phyloP scores from a whole-genome alignment of 129 eudicot genomes.

The Solidago caesia region DNA sequence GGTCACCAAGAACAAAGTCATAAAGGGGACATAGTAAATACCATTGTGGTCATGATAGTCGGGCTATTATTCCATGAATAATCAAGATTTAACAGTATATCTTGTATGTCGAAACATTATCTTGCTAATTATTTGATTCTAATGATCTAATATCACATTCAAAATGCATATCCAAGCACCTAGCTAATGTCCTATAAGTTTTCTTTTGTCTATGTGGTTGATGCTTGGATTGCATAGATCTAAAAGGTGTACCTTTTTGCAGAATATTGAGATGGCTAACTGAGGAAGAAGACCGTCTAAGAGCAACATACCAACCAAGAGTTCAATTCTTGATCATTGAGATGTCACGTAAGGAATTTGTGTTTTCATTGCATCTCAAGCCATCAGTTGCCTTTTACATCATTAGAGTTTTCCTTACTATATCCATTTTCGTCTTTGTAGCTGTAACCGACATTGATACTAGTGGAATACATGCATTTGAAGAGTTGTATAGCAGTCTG shows the following conservation, averaged over 20 bases:
- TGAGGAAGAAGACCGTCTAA: slow-evolving; percentile 58
- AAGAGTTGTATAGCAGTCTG: slow-evolving; percentile 59
- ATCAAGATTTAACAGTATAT: too few relatives aligned
- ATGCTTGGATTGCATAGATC: neutral
- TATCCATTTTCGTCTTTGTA: slow-evolving; percentile 27
- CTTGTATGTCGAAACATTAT: neutral
- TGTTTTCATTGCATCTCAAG: neutral
- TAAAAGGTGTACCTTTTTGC: slow-evolving; percentile 21
- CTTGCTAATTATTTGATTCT: neutral
- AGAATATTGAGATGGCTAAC: slow-evolving; percentile 81
- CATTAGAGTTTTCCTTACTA: neutral
- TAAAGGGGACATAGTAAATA: too few relatives aligned
- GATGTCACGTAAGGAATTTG: slow-evolving; percentile 70
- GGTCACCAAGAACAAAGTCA: too few relatives aligned
- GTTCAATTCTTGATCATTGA: slow-evolving; percentile 71
- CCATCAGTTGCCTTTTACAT: neutral
- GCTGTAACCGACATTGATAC: slow-evolving; percentile 85
- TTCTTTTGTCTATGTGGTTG: neutral
- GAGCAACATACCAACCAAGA: slow-evolving; percentile 42
- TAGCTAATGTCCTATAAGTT: neutral
- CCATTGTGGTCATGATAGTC: too few relatives aligned
- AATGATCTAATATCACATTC: neutral
- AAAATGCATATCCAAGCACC: neutral
- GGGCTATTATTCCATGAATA: too few relatives aligned
- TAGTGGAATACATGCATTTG: slow-evolving; percentile 76